These are phyloP conservation scores for Phytomonas sp. DNA, from an alignment of 208 protist genomes.

Conservation along the genomic window DNA sequence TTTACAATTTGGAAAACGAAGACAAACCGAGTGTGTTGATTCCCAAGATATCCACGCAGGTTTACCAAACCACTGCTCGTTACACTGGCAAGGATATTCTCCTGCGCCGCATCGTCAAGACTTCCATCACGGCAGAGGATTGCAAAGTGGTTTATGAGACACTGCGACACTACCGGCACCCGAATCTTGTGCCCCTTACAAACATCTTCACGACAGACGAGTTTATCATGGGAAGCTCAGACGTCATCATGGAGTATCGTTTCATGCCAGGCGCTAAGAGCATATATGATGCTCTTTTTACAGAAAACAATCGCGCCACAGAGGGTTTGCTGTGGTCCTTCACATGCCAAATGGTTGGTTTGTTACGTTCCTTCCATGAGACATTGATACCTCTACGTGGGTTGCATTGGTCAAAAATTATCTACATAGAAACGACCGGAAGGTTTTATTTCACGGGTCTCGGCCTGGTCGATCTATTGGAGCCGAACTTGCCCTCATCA, in stretches of 20 bases:
- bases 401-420: conserved; percentile 77
- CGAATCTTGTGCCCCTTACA: conserved; percentile 71
- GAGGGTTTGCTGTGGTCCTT: conserved; percentile 86
- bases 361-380: conserved; percentile 82
- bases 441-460: conserved; percentile 82
- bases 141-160: conserved; percentile 42
- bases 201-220: conserved; percentile 70
- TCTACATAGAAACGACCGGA: conserved; percentile 67
- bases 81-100: conserved; percentile 72
- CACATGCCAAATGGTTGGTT: conserved; percentile 75
- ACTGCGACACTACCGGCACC: conserved; percentile 68
- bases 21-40: conserved; percentile 43
- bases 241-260: conserved; percentile 85
- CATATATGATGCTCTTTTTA: conserved; percentile 73
- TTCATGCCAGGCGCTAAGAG: conserved; percentile 71
- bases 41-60: conserved; percentile 56
- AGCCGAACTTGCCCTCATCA: conserved; percentile 26
- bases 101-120: conserved; percentile 65
- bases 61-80: conserved; percentile 69
- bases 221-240: conserved; percentile 78
- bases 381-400: conserved; percentile 63
- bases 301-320: conserved; percentile 41
- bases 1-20: conserved; percentile 80
- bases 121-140: conserved; percentile 39
- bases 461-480: conserved; percentile 68